Percentiles rank a stretch among this genome's conserved stretches.
phyloP scores from a whole-genome alignment of 2,329 filamentous ascomycete species.

The Arthrobotrys pseudoclavata region DNA sequence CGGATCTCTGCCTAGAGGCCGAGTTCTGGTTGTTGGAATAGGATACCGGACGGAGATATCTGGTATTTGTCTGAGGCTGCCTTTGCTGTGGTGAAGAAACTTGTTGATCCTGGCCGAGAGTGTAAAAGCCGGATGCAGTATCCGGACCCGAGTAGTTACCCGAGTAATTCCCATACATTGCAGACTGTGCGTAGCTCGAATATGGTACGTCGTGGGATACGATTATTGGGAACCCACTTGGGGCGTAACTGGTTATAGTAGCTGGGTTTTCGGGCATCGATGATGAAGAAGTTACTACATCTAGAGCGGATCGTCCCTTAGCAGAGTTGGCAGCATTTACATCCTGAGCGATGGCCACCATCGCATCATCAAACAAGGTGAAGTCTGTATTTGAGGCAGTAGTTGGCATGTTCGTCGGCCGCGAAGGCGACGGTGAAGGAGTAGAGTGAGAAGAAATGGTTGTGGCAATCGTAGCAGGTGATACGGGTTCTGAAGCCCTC shows the following conservation, averaged over 20 bases:
- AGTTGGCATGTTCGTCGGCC: constrained; percentile 62
- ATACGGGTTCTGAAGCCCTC: constrained; percentile 61
- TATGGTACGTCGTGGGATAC: constrained; percentile 54
- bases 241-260: constrained; percentile 40
- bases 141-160: constrained; percentile 30
- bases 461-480: constrained; percentile 62
- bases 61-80: constrained; percentile 51
- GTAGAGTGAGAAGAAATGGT: constrained; percentile 63
- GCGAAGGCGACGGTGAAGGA: constrained; percentile 62
- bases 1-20: constrained; percentile 40
- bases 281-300: constrained; percentile 15
- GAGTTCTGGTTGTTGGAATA: constrained; percentile 44
- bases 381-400: constrained; percentile 61
- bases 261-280: constrained; percentile 45
- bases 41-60: constrained; percentile 52
- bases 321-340: constrained; percentile 14
- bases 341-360: constrained; percentile 47
- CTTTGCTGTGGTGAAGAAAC: constrained; percentile 48
- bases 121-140: constrained; percentile 39
- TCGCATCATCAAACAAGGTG: constrained; percentile 62
- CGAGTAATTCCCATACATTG: constrained; percentile 53
- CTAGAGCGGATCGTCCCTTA: constrained; percentile 31
- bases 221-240: constrained; percentile 50
- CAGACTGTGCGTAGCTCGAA: constrained; percentile 50
- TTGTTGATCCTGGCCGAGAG: constrained; percentile 46